These are phyloP conservation scores for Scheffersomyces stipitis DNA, from an alignment of 805 yeast genomes.

Conservation along the genomic window DNA sequence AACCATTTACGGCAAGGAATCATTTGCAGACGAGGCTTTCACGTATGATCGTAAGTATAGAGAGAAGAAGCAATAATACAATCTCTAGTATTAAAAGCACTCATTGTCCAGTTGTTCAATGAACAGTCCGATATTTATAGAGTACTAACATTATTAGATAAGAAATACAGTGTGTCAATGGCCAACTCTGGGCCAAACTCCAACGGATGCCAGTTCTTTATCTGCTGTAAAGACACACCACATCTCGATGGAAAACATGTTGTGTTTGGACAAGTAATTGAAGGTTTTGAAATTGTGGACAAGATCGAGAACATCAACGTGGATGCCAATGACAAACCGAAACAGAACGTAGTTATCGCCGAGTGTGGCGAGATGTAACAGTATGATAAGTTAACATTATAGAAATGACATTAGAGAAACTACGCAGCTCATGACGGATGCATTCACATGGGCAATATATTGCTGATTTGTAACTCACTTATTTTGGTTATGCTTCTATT, in stretches of 20 bases:
- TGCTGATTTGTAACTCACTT: too few species aligned
- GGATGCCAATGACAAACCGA: conserved; percentile 3
- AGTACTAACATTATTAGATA: conserved; percentile 14
- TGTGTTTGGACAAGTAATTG: conserved; percentile 49
- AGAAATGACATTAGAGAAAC: too few species aligned
- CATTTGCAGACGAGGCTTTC: conserved; percentile 47
- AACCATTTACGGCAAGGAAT: conserved; percentile 38
- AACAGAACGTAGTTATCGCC: conserved; percentile 1
- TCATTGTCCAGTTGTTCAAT: too few species aligned
- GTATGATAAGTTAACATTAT: too few species aligned
- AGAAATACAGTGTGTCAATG: conserved; percentile 31
- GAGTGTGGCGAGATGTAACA: conserved; percentile 9
- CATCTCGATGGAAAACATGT: conserved; percentile 49
- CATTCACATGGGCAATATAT: too few species aligned
- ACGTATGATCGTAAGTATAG: conserved; percentile 23
- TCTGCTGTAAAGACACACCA: conserved; percentile 29
- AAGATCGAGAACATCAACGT: conserved; percentile 15
- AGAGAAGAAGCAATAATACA: background rate
- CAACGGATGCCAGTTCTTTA: conserved; percentile 49
- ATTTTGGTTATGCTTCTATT: too few species aligned
- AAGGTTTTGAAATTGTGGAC: conserved; percentile 36
- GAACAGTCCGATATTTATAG: too few species aligned
- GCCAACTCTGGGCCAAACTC: conserved; percentile 46
- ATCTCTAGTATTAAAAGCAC: background rate
- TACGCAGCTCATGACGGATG: too few species aligned